A percentile compares a stretch with the other conserved stretches of the same genome.
These are phyloP conservation scores for Trametes sp. DNA, from an alignment of 1,284 basidiomycete genomes.

Conservation along the genomic window DNA sequence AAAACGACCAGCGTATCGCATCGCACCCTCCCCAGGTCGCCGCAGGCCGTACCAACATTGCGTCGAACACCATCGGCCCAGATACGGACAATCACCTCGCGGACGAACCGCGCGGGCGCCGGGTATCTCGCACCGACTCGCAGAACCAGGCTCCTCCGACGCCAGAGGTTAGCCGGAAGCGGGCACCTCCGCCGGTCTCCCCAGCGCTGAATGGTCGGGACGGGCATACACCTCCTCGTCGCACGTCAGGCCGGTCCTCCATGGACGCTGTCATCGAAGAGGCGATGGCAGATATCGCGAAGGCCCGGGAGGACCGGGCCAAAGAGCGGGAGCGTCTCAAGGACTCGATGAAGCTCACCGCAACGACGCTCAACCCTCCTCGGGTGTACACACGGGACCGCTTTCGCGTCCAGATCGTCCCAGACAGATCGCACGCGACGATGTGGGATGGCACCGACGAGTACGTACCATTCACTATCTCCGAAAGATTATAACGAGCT, in stretches of 20 bases:
- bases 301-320: background rate
- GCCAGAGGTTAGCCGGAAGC: no score
- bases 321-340: background rate
- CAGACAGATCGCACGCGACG: background rate
- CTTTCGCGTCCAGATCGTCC: background rate
- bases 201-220: no score
- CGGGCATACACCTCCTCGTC: no score
- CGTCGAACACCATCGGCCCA: background rate
- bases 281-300: background rate
- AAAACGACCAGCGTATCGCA: background rate
- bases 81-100: no score
- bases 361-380: background rate
- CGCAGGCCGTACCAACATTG: background rate
- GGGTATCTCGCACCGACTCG: background rate
- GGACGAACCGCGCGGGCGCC: background rate
- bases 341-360: background rate
- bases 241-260: no score
- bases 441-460: slow-evolving; percentile 5
- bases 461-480: background rate
- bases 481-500: background rate
- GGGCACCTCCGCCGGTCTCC: no score
- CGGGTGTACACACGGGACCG: background rate
- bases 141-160: no score
- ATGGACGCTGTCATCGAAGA: no score
- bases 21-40: background rate